Conservation (phyloP, 2,329 filamentous ascomycete species). For the Periconia macrospinosa region DNA sequence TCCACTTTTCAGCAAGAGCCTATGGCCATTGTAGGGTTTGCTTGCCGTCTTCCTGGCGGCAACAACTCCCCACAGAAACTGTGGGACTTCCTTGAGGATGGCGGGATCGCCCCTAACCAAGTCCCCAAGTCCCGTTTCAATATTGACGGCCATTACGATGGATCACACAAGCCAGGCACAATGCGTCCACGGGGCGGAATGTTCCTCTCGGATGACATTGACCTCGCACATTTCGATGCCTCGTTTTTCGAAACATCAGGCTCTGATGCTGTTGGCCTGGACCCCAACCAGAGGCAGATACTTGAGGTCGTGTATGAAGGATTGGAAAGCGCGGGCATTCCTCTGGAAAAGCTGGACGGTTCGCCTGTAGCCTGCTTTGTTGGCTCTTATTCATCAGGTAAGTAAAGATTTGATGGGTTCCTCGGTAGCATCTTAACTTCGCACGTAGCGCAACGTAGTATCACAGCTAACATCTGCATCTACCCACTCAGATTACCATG, state of each 20-base stretch:
- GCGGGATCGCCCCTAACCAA: not conserved
- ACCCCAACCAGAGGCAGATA: slow-evolving; percentile 29
- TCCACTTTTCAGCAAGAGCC: slow-evolving; percentile 4
- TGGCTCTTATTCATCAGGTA: slow-evolving; percentile 15
- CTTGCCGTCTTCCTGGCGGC: slow-evolving; percentile 21
- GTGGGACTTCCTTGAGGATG: slow-evolving; percentile 33
- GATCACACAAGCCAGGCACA: slow-evolving; percentile 17
- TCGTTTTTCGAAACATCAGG: slow-evolving; percentile 14
- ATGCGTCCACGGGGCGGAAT: slow-evolving; percentile 14
- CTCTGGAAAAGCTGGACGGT: slow-evolving; percentile 8
- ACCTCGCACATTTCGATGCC: slow-evolving; percentile 11
- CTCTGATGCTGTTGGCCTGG: slow-evolving; percentile 12
- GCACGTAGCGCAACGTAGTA: too few species aligned
- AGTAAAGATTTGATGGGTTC: not conserved
- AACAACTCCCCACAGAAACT: slow-evolving; percentile 17
- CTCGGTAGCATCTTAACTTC: too few species aligned
- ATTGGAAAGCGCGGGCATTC: slow-evolving; percentile 37
- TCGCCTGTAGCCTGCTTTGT: slow-evolving; percentile 9
- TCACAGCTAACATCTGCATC: too few species aligned
- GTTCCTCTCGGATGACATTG: slow-evolving; percentile 16
- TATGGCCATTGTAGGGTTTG: slow-evolving; percentile 26
- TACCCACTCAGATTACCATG: slow-evolving; percentile 24
- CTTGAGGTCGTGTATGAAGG: slow-evolving; percentile 35
- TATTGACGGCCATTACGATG: slow-evolving; percentile 10
- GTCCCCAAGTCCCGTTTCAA: slow-evolving; percentile 24